These are phyloP conservation scores for Pichia exigua DNA, from an alignment of 805 yeast species.

Conservation along the genomic window DNA sequence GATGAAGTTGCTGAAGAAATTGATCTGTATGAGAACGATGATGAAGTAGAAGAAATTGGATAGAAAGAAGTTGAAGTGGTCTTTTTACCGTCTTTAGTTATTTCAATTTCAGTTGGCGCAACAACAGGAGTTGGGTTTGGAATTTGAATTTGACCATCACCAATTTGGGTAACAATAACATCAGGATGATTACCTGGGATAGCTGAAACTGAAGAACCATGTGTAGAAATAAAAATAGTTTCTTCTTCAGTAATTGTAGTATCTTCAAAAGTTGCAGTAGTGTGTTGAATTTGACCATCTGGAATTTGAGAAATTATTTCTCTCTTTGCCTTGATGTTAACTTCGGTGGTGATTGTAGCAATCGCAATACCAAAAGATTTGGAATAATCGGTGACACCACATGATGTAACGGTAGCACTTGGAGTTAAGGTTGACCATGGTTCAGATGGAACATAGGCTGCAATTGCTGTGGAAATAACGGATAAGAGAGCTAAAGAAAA, in stretches of 20 bases:
- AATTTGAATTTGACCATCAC: slow-evolving; percentile 42
- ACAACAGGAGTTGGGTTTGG: slow-evolving; percentile 24
- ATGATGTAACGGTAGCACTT: slow-evolving; percentile 33
- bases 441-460: slow-evolving; percentile 59
- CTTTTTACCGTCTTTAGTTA: slow-evolving; percentile 22
- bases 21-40: slow-evolving; percentile 26
- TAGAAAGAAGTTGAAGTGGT: slow-evolving; percentile 33
- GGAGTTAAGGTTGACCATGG: slow-evolving; percentile 75
- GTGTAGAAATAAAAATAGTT: slow-evolving; percentile 32
- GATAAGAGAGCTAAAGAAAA: slow-evolving; percentile 27
- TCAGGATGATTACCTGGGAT: slow-evolving; percentile 17
- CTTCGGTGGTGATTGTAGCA: slow-evolving; percentile 36
- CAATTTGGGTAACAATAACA: slow-evolving; percentile 17
- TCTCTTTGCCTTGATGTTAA: slow-evolving; percentile 29
- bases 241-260: slow-evolving; percentile 10
- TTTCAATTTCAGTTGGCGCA: slow-evolving; percentile 21
- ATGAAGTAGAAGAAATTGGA: slow-evolving; percentile 26
- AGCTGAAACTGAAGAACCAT: slow-evolving; percentile 28
- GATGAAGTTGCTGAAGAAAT: slow-evolving; percentile 13
- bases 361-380: slow-evolving; percentile 65
- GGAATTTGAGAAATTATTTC: slow-evolving; percentile 33
- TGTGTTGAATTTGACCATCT: slow-evolving; percentile 39
- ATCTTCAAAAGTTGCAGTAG: slow-evolving; percentile 25
- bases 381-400: slow-evolving; percentile 48
- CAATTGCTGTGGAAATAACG: slow-evolving; percentile 41